Evolutionary conservation across 1,284 basidiomycete genomes (phyloP).

Genomic region (Thecaphora frezii): DNA sequence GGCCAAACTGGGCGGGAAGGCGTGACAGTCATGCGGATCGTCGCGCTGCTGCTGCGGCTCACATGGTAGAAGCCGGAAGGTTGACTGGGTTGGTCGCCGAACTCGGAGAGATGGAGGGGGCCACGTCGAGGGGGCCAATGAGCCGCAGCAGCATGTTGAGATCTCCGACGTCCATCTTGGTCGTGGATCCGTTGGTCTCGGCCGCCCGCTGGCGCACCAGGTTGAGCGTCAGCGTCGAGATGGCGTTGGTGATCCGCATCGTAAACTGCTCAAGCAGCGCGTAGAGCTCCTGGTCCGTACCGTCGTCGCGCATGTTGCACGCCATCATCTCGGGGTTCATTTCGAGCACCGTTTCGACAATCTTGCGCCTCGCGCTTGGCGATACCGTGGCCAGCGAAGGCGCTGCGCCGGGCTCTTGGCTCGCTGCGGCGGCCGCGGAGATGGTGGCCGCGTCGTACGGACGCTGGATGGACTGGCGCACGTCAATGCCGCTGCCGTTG

Average conservation of each 20-base stretch:
- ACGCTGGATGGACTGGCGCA: constrained; percentile 15
- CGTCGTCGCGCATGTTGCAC: constrained; percentile 52
- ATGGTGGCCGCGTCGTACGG: constrained; percentile 7
- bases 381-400: constrained; percentile 7
- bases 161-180: not conserved
- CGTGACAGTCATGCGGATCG: no score
- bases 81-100: no score
- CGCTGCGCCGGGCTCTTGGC: not conserved
- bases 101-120: no score
- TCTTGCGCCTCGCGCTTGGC: constrained; percentile 35
- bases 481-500: constrained; percentile 16
- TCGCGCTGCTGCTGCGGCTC: no score
- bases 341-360: constrained; percentile 41
- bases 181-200: constrained; percentile 16
- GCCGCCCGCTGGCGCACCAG: constrained; percentile 20
- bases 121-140: no score
- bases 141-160: no score
- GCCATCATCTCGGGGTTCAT: constrained; percentile 50
- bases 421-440: not conserved
- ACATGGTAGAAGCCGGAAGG: no score
- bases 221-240: constrained; percentile 31
- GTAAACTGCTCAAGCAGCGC: constrained; percentile 52
- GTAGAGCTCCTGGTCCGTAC: constrained; percentile 54
- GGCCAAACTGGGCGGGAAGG: no score
- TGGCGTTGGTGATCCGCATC: constrained; percentile 47